Conservation (phyloP, 768 basidiomycete genomes). For the Psilocybe cyanescens region DNA sequence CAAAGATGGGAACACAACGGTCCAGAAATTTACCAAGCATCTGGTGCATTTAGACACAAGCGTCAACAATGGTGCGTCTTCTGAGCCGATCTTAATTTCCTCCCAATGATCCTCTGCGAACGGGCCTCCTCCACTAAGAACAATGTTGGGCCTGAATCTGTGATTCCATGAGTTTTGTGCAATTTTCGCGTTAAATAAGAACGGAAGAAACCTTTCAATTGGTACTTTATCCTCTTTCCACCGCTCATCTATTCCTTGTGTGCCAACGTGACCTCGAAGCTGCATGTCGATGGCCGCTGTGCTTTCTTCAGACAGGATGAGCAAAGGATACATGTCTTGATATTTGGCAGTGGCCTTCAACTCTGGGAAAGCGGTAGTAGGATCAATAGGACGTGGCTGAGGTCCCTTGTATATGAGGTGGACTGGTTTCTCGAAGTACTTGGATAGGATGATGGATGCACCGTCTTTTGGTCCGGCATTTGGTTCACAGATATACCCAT, state of each 20-base stretch:
- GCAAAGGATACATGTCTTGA: slow-evolving; percentile 75
- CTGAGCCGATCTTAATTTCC: slow-evolving; percentile 56
- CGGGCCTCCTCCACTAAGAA: slow-evolving; percentile 66
- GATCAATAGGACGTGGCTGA: slow-evolving; percentile 47
- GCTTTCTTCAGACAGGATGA: slow-evolving; percentile 72
- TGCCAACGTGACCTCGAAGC: slow-evolving; percentile 48
- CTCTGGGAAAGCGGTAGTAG: slow-evolving; percentile 60
- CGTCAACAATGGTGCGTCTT: slow-evolving; percentile 44
- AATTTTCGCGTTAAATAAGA: background rate
- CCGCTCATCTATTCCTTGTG: slow-evolving; percentile 48
- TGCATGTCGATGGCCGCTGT: slow-evolving; percentile 53
- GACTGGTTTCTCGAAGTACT: slow-evolving; percentile 64
- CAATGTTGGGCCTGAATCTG: slow-evolving; percentile 81
- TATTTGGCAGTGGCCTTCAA: slow-evolving; percentile 58
- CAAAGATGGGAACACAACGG: background rate
- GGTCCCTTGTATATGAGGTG: slow-evolving; percentile 73
- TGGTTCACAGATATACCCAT: slow-evolving; percentile 69
- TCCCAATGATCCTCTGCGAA: slow-evolving; percentile 77
- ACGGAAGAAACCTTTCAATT: slow-evolving; percentile 56
- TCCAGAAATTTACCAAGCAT: slow-evolving; percentile 59
- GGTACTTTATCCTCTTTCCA: slow-evolving; percentile 56
- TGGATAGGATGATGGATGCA: slow-evolving; percentile 59
- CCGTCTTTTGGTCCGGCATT: slow-evolving; percentile 34
- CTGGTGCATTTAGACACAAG: slow-evolving; percentile 73
- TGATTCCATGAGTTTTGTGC: background rate